Conservation (phyloP, 2,329 filamentous ascomycete species). For the Exophiala calicioides region DNA sequence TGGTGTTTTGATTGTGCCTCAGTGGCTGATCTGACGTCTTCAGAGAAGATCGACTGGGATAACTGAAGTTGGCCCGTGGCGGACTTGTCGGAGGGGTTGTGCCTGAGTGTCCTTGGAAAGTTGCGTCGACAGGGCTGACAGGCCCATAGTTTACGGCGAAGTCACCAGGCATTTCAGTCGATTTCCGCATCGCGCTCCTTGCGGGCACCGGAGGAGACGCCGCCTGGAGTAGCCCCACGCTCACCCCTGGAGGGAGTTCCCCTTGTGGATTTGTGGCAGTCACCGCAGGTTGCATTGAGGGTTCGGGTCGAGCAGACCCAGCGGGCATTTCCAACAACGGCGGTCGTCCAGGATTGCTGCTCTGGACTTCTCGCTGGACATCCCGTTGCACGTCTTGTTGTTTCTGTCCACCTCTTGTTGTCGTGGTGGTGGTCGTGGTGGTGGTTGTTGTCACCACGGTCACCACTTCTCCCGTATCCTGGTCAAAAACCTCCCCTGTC, state of each 20-base stretch:
- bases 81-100: slow-evolving; percentile 19
- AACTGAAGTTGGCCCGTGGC: slow-evolving; percentile 29
- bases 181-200: slow-evolving; percentile 23
- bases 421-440: slow-evolving; percentile 31
- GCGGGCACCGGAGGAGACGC: slow-evolving; percentile 21
- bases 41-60: slow-evolving; percentile 25
- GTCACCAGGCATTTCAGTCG: slow-evolving; percentile 13
- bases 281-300: slow-evolving; percentile 12
- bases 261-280: slow-evolving; percentile 16
- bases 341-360: slow-evolving; percentile 5
- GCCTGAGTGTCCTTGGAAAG: slow-evolving; percentile 15
- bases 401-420: slow-evolving; percentile 24
- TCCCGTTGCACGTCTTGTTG: slow-evolving; percentile 28
- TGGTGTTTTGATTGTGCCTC: slow-evolving; percentile 23
- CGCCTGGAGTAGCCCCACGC: slow-evolving; percentile 10
- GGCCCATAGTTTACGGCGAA: slow-evolving; percentile 7
- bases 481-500: slow-evolving; percentile 31
- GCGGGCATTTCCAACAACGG: slow-evolving; percentile 17
- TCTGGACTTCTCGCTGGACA: slow-evolving; percentile 17
- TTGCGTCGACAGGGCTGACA: slow-evolving; percentile 23
- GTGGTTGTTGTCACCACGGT: slow-evolving; percentile 32
- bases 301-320: slow-evolving; percentile 1
- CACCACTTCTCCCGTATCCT: slow-evolving; percentile 31
- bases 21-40: slow-evolving; percentile 22
- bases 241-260: slow-evolving; percentile 4